Conservation (phyloP, 495 filamentous ascomycete species). For the Penicillium taxi region DNA sequence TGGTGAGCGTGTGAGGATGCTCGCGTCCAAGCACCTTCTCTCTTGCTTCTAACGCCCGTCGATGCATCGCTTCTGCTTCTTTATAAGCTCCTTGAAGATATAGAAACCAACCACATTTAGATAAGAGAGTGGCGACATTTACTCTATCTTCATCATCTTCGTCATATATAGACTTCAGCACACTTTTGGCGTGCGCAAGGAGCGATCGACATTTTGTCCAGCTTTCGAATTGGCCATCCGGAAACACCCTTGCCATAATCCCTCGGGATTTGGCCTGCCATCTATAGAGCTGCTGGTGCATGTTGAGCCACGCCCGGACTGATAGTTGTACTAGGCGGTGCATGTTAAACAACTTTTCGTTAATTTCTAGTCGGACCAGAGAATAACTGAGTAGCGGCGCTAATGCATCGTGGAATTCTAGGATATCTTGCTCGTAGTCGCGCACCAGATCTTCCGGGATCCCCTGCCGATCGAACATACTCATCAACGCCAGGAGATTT, state of each 20-base stretch:
- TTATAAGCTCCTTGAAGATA: conserved; percentile 11
- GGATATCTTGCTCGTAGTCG: not conserved
- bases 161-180: conserved; percentile 6
- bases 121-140: conserved; percentile 1
- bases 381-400: not conserved
- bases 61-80: too few species aligned
- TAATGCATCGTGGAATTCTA: not conserved
- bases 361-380: not conserved
- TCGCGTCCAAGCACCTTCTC: conserved; percentile 25
- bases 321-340: not conserved
- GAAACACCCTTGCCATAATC: conserved; percentile 28
- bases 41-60: conserved; percentile 14
- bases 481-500: conserved; percentile 34
- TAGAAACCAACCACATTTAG: conserved; percentile 6
- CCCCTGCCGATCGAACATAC: conserved; percentile 35
- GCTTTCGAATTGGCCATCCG: conserved; percentile 21
- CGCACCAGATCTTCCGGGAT: conserved; percentile 27
- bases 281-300: not conserved
- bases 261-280: conserved; percentile 5
- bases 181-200: conserved; percentile 19
- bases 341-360: not conserved
- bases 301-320: not conserved
- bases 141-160: conserved; percentile 6
- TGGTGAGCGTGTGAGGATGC: conserved; percentile 34
- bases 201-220: conserved; percentile 24